Evolutionary conservation across 2,329 filamentous ascomycete genomes (phyloP).

Genomic region (Parascedosporium putredinis): DNA sequence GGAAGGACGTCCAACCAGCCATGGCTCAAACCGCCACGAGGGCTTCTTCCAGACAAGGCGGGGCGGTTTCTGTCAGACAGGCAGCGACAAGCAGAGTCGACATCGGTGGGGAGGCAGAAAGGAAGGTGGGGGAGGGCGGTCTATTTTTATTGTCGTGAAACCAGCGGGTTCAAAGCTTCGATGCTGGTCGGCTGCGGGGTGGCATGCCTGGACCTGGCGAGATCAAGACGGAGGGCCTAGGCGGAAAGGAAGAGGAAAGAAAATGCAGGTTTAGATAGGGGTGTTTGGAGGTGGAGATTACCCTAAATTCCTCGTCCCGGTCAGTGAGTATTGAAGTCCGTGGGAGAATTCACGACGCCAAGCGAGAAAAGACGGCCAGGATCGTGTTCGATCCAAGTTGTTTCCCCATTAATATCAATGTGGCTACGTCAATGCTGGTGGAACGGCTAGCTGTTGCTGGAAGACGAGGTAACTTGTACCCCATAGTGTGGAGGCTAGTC

Average conservation of each 20-base stretch:
- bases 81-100: background rate
- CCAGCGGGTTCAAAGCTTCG: constrained; percentile 1
- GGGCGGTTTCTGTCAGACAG: constrained; percentile 1
- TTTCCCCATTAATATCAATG: background rate
- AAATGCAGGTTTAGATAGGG: background rate
- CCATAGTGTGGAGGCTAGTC: background rate
- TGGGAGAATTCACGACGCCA: too few species aligned
- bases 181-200: background rate
- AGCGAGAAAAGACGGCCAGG: too few species aligned
- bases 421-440: constrained; percentile 1
- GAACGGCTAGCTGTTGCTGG: background rate
- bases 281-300: background rate
- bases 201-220: constrained; percentile 4
- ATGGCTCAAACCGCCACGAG: constrained; percentile 24
- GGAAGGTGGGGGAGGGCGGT: too few species aligned
- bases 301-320: too few species aligned
- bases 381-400: too few species aligned
- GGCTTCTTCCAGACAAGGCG: background rate
- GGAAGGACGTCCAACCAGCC: constrained; percentile 43
- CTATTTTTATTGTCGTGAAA: background rate
- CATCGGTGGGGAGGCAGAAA: background rate
- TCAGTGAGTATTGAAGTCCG: too few species aligned
- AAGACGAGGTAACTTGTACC: background rate
- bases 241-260: too few species aligned
- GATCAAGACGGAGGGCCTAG: too few species aligned